A percentile compares a stretch with the other conserved stretches of the same genome.
These are phyloP conservation scores for Thelonectria olida DNA, from an alignment of 2,329 filamentous ascomycete species.

Conservation along the genomic window DNA sequence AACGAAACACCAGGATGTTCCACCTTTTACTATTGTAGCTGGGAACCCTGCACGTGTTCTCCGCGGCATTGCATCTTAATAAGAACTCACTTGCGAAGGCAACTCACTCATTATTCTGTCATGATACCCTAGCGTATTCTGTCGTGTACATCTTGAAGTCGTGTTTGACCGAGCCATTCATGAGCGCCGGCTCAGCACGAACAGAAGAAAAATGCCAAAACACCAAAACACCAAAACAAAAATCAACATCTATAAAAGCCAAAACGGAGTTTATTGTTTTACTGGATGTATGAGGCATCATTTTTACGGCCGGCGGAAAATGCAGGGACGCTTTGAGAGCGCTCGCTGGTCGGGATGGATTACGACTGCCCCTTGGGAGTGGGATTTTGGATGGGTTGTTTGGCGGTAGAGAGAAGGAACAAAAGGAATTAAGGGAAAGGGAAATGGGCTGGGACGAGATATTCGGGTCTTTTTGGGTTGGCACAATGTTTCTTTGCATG, in stretches of 20 bases:
- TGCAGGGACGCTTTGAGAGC: slow-evolving; percentile 23
- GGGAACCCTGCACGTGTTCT: slow-evolving; percentile 74
- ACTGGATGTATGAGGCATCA: slow-evolving; percentile 13
- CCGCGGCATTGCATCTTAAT: slow-evolving; percentile 48
- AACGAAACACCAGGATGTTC: slow-evolving; percentile 61
- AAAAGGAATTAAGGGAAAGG: slow-evolving; percentile 15
- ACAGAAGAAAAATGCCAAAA: background rate
- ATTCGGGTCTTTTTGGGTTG: slow-evolving; percentile 13
- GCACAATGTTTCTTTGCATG: slow-evolving; percentile 34
- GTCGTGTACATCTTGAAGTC: slow-evolving; percentile 32
- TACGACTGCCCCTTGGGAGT: slow-evolving; percentile 11
- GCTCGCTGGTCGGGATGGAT: slow-evolving; percentile 23
- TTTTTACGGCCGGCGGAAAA: slow-evolving; percentile 26
- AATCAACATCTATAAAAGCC: slow-evolving; percentile 23
- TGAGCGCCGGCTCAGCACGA: background rate
- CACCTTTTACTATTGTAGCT: slow-evolving; percentile 73
- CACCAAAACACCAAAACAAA: slow-evolving; percentile 4
- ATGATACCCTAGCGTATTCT: slow-evolving; percentile 45
- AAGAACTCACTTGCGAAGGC: slow-evolving; percentile 20
- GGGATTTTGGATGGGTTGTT: too few relatives aligned
- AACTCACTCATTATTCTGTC: slow-evolving; percentile 34
- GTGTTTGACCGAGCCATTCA: slow-evolving; percentile 7
- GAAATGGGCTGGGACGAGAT: slow-evolving; percentile 10
- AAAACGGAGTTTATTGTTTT: slow-evolving; percentile 27
- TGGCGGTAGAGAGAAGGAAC: slow-evolving; percentile 21